phyloP scores from a whole-genome alignment of 1,139 yeast species.

The Debaryomyces nepalensis region DNA sequence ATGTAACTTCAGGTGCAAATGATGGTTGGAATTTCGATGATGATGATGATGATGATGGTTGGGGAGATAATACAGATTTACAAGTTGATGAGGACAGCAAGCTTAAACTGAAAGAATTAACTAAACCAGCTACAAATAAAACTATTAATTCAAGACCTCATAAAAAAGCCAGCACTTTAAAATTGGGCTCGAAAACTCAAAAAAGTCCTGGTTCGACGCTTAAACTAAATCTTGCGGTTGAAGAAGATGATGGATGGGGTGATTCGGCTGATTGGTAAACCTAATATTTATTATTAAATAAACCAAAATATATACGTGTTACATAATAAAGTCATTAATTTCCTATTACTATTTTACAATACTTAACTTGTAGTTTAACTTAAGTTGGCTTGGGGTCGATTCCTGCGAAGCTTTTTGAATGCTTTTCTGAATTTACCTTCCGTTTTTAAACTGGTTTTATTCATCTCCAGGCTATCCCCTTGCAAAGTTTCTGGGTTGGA shows the following conservation, averaged over 20 bases:
- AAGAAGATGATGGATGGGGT: conserved; percentile 59
- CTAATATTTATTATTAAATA: too few relatives aligned
- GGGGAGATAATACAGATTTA: conserved; percentile 33
- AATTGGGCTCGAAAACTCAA: conserved; percentile 29
- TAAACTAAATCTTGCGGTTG: conserved; percentile 44
- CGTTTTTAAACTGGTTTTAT: not conserved
- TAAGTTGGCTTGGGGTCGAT: not conserved
- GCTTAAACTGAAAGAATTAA: conserved; percentile 12
- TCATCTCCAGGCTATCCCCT: not conserved
- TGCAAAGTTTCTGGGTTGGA: conserved; percentile 5
- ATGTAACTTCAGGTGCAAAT: conserved; percentile 16
- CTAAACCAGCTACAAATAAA: conserved; percentile 13
- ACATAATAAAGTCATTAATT: not conserved
- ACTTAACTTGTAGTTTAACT: not conserved
- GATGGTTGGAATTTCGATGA: conserved; percentile 18
- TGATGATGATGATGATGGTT: conserved; percentile 34
- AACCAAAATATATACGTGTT: not conserved
- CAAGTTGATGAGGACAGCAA: conserved; percentile 14
- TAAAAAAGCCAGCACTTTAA: conserved; percentile 30
- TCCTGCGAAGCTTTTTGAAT: not conserved
- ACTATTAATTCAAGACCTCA: conserved; percentile 13
- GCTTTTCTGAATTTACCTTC: not conserved
- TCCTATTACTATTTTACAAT: not conserved
- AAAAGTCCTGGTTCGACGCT: conserved; percentile 32
- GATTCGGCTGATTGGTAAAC: conserved; percentile 28